Conservation (phyloP, 2,329 filamentous ascomycete species). For the Colletotrichum graminicola region DNA sequence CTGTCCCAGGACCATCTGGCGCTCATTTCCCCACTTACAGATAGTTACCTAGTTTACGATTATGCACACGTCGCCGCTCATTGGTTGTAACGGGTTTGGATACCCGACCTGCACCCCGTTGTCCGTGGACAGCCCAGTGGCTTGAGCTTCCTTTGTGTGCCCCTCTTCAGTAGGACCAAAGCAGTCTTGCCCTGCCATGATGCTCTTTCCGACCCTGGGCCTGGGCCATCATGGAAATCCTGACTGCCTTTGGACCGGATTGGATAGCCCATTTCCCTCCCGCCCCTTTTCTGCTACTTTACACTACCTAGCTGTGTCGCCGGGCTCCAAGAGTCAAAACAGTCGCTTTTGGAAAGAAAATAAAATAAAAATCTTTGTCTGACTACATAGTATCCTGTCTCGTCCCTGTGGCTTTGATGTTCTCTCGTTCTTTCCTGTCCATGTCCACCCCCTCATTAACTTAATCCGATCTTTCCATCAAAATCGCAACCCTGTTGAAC, state of each 20-base stretch:
- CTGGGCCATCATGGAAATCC: slow-evolving; percentile 5
- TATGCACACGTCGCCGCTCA: background rate
- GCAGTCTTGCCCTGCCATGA: background rate
- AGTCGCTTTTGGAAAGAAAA: too few species aligned
- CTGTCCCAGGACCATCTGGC: slow-evolving; percentile 13
- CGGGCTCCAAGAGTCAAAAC: slow-evolving; percentile 5
- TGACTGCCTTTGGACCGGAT: background rate
- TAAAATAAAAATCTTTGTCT: slow-evolving; percentile 1
- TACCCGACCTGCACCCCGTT: background rate
- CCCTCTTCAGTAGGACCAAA: background rate
- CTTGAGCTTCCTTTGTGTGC: background rate
- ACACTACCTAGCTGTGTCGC: background rate
- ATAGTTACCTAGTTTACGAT: background rate
- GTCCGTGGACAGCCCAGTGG: slow-evolving; percentile 1
- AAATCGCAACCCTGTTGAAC: background rate
- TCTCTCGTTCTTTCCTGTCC: background rate
- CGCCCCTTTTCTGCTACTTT: slow-evolving; percentile 3
- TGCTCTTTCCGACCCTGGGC: background rate
- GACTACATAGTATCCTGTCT: slow-evolving; percentile 2
- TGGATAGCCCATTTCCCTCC: background rate
- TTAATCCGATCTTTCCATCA: background rate
- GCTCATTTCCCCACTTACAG: slow-evolving; percentile 2
- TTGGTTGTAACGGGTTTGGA: background rate
- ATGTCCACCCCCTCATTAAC: background rate
- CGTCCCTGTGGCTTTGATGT: background rate